Evolutionary conservation across 2,329 filamentous ascomycete genomes (phyloP).

Genomic region (Fusarium begoniae): DNA sequence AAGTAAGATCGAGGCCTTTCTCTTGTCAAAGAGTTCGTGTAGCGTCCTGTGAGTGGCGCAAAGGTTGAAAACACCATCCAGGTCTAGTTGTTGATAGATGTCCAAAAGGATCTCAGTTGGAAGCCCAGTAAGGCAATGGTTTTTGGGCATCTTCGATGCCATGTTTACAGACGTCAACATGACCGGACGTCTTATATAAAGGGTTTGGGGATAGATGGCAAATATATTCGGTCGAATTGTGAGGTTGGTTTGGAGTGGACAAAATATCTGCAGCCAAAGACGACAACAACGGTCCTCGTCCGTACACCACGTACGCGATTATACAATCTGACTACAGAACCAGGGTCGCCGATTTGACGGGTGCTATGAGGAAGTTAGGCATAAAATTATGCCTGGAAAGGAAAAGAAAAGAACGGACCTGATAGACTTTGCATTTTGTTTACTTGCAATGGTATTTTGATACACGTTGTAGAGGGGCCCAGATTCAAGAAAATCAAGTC

Average conservation of each 20-base stretch:
- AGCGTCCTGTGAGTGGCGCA: slow-evolving; percentile 51
- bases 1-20: slow-evolving; percentile 55
- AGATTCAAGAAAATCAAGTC: not conserved
- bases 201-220: not conserved
- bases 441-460: not conserved
- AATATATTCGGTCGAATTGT: not conserved
- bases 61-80: slow-evolving; percentile 52
- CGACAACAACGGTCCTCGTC: not conserved
- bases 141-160: slow-evolving; percentile 20
- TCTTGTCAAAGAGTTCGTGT: slow-evolving; percentile 51
- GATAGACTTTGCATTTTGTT: slow-evolving; percentile 32
- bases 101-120: slow-evolving; percentile 60
- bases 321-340: slow-evolving; percentile 9
- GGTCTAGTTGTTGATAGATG: slow-evolving; percentile 57
- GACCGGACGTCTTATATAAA: not conserved
- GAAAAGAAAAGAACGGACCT: slow-evolving; percentile 6
- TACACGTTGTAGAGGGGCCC: not conserved
- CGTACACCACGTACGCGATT: slow-evolving; percentile 1
- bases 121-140: slow-evolving; percentile 42
- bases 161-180: slow-evolving; percentile 17
- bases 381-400: not conserved
- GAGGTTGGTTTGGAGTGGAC: not conserved
- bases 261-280: slow-evolving; percentile 1
- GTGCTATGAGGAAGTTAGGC: slow-evolving; percentile 7
- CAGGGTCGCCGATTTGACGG: slow-evolving; percentile 4